phyloP scores from a whole-genome alignment of 495 filamentous ascomycete genomes.

The Aspergillus olivimuriae region DNA sequence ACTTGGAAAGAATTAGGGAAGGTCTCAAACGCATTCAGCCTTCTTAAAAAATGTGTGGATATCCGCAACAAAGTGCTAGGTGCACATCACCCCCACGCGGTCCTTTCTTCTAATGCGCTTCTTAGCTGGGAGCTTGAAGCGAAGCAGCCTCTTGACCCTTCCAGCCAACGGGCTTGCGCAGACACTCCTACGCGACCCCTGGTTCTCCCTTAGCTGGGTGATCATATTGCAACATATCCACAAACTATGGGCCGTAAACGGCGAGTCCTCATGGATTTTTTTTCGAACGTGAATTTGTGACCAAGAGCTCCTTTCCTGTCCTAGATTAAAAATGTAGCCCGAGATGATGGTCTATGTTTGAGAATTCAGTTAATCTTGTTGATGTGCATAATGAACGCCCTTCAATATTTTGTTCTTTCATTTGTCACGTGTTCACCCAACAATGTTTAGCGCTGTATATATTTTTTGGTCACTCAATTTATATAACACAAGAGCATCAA shows the following conservation, averaged over 20 bases:
- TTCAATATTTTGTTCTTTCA: too few relatives aligned
- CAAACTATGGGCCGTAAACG: background rate
- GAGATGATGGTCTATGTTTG: too few relatives aligned
- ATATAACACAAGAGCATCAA: too few relatives aligned
- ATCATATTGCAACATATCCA: background rate
- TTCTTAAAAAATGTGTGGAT: slow-evolving; percentile 14
- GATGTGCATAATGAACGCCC: too few relatives aligned
- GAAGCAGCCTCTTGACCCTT: background rate
- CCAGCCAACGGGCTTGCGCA: background rate
- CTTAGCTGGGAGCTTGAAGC: background rate
- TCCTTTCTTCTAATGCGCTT: background rate
- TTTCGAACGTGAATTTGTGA: too few relatives aligned
- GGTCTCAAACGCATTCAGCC: background rate
- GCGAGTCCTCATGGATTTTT: background rate
- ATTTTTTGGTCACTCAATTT: too few relatives aligned
- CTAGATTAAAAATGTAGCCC: too few relatives aligned
- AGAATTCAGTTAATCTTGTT: too few relatives aligned
- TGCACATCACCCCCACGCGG: slow-evolving; percentile 20
- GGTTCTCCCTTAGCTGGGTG: background rate
- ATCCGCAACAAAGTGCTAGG: slow-evolving; percentile 23
- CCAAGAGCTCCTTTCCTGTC: too few relatives aligned
- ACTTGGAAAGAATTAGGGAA: slow-evolving; percentile 22
- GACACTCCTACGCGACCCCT: background rate
- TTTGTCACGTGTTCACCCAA: too few relatives aligned
- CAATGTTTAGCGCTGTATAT: too few relatives aligned